Evolutionary conservation across 306 rosid species (phyloP), one percentile per base, ranked within the genome.

Genomic region (Inga laurina): DNA sequence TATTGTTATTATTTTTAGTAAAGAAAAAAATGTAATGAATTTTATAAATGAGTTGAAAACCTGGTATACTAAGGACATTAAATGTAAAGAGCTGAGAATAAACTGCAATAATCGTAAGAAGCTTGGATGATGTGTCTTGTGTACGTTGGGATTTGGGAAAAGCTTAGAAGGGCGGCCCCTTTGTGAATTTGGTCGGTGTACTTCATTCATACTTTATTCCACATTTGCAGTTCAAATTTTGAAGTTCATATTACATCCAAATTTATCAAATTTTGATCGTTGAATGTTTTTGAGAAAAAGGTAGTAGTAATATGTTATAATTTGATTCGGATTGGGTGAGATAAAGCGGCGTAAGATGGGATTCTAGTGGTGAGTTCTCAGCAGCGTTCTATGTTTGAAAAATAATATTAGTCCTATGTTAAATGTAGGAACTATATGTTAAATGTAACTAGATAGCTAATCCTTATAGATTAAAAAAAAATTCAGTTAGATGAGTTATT

Each of bases 181-280:
- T 10, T 44, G 24, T 10, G 49, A 70, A 70, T 41, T 41, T 70
- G 51, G 74, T 41, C 74, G 51, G 74, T 21, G 74, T 41, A 39
- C 74, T 11, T 19, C 76, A 72, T n/a, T 43, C 34, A 21, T 39
- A n/a, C 75, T 43, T 70, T 4, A 21, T 70, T 12, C 35, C 37
- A 62, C 16, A 54, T 54, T 13, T 70, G 75, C 75, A 41, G 75
- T 70, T 70, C 75, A 70, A 70, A 70, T 21, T 70, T 70, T 70
- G 75, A 70, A 70, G 75, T 70, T 70, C 16, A 21, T 41, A 21
- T 19, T 39, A 16, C 14, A 2, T 16, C 19, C 8, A 67, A 8
- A 67, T 35, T 14, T 67, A 16, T 19, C 8, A 5, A 18, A 39
- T 9, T 69, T 70, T 41, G 52, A 70, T 41, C 24, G 18, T 71